Evolutionary conservation across 768 basidiomycete genomes (phyloP), one percentile per base, ranked within the genome.

Genomic region (Mycena rosella): DNA sequence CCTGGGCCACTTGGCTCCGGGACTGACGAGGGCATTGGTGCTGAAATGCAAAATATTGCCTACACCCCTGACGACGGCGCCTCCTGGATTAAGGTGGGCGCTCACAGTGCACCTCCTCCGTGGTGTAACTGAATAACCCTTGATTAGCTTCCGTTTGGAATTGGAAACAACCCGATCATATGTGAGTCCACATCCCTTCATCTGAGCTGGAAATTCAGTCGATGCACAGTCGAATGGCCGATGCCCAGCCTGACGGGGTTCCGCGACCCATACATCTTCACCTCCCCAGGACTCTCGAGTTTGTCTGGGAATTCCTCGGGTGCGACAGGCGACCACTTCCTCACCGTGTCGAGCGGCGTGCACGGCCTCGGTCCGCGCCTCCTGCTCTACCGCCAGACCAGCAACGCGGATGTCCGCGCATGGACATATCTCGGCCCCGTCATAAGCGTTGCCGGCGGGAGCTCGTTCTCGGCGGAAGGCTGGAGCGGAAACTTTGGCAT

Each of bases 401-500:
- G 49, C 49, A 68, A 68, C 34, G 45, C 48, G 17, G 67, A 68
- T 36, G 67, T 68, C 17, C 67, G 61, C 4, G 51, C 8, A 9
- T 68, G 67, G 67, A 68, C 61, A 52, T 68, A 68, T 45, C 67
- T 68, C 17, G 67, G 67, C 1, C 67, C 67, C 9, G 8, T 68
- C 24, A 26, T 68, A 13, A 60, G 61, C 57, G 56, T 47, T 6
- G 8, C 56, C 47, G 62, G n/a, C 11, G 26, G 26, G 32, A 47
- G 24, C 36, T 22, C 67, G 11, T 68, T 68, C 52, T 68, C 61
- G 32, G 22, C 55, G 24, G 65, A 60, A 24, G 66, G 55, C 17
- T 68, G 67, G 67, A 68, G 67, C 52, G 67, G 67, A 11, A 68
- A 68, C 20, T 63, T 63, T 13, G 67, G 67, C 17, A 63, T 68